Evolutionary conservation across 2,329 filamentous ascomycete genomes (phyloP), one percentile per base, ranked within the genome.

Genomic region (Alternaria burnsii): DNA sequence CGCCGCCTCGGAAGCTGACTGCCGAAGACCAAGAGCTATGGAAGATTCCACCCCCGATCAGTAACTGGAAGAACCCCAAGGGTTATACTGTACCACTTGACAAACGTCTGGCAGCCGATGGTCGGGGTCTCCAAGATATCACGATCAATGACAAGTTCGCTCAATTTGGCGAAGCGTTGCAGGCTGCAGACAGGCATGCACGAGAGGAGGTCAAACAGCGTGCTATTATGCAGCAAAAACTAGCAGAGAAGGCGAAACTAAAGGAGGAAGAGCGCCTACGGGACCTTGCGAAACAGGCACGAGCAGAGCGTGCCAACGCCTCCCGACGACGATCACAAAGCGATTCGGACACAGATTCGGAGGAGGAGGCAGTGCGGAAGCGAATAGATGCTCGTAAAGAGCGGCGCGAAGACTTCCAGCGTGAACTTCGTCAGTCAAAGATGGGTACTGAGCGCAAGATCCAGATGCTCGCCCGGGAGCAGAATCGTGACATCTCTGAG

Each of bases 61-160:
- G 92, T 20, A 98, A 98, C 79, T 99, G 95, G 95, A 99, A 99
- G 86, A 99, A 99, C 78, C 92, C 94, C 1, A 98, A 98, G 82
- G 95, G 95, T 72, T 99, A 97, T 76, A 99, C 95, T 0, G 92
- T 99, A 1, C 93, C 95, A 0, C 80, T 99, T 52, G 95, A 99
- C 78, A 99, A 99, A 83, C 90, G 95, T 75, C 82, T 99, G 69
- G 95, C 95, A 18, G 94, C 95, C 9, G 94, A 98, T 78, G 95
- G 95, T 12, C 87, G 95, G 72, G 93, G 93, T 0, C 78, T 99
- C 64, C 93, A 97, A 78, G 95, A 99, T 76, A 89, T 97, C 42
- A 91, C 93, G 7, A 98, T 99, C 81, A 98, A 97, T 80, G 95
- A 99, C 83, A 98, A 97, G 77, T 98, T 99, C 76, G 94, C 94